These are phyloP conservation scores for Paecilomyces dactylethromorphus DNA, from an alignment of 2,329 filamentous ascomycete genomes.

Conservation along the genomic window DNA sequence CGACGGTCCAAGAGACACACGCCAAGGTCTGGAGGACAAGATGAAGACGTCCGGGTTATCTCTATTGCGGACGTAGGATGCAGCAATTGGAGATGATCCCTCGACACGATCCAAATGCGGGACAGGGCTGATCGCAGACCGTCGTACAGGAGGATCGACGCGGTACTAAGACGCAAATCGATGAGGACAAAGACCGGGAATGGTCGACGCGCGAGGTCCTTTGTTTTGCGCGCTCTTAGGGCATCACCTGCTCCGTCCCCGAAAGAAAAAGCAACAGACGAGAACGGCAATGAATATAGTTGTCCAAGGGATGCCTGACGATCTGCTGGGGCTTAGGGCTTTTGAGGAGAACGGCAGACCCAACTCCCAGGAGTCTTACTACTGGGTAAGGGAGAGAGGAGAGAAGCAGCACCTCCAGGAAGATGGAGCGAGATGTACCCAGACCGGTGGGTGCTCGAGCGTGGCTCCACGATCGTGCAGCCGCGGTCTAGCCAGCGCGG, in stretches of 20 bases:
- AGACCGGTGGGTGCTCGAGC: constrained; percentile 8
- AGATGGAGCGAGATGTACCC: constrained; percentile 7
- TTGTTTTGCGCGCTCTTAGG: not conserved
- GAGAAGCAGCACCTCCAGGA: not conserved
- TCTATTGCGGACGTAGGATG: not conserved
- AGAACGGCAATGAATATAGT: not conserved
- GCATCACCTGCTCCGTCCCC: not conserved
- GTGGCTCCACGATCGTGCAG: constrained; percentile 12
- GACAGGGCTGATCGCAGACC: not conserved
- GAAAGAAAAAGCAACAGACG: not conserved
- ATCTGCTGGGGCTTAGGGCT: not conserved
- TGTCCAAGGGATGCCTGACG: not conserved
- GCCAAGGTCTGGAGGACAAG: not conserved
- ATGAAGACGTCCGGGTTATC: not conserved
- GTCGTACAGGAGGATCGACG: not conserved
- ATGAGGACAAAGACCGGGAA: not conserved
- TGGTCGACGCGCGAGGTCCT: not conserved
- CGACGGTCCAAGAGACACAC: constrained; percentile 2
- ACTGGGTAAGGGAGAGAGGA: not conserved
- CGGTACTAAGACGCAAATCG: not conserved
- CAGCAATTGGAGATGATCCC: not conserved
- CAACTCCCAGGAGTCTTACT: not conserved
- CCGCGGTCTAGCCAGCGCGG: constrained; percentile 9
- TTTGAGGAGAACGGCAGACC: not conserved
- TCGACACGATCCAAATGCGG: not conserved